Conservation (phyloP, 768 basidiomycete species). For the Peribolospora kevripleyi region DNA sequence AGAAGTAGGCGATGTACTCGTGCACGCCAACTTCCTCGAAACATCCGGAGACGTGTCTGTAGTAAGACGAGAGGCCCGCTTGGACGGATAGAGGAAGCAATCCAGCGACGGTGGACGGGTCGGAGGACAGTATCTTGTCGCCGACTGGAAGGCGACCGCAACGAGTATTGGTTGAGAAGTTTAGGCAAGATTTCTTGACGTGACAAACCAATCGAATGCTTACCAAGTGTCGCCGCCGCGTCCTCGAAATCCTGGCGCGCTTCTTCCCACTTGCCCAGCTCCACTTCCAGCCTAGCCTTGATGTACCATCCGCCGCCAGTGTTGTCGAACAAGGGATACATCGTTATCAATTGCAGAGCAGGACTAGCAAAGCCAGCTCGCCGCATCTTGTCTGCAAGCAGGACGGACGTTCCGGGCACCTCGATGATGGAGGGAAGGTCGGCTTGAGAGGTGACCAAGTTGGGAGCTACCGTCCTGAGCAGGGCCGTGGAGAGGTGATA, state of each 20-base stretch:
- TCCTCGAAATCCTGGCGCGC: constrained; percentile 4
- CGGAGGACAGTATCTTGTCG: too few species aligned
- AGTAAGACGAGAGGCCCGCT: constrained; percentile 45
- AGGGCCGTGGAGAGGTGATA: too few species aligned
- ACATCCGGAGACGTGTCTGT: constrained; percentile 46
- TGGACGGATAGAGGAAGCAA: constrained; percentile 34
- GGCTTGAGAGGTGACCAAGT: too few species aligned
- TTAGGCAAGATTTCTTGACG: too few species aligned
- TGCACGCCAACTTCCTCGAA: constrained; percentile 38
- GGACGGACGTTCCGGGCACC: too few species aligned
- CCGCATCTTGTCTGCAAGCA: background rate
- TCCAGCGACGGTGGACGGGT: too few species aligned
- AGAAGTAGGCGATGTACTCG: constrained; percentile 44
- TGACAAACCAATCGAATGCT: constrained; percentile 2
- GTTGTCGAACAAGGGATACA: background rate
- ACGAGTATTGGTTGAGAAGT: too few species aligned
- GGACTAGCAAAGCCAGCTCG: background rate
- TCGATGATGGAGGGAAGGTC: too few species aligned
- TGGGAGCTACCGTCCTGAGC: too few species aligned
- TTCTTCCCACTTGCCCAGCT: constrained; percentile 5
- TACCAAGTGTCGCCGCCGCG: constrained; percentile 7
- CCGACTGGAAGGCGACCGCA: too few species aligned
- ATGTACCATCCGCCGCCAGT: constrained; percentile 3
- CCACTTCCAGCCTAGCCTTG: constrained; percentile 5
- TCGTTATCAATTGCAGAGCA: background rate